Evolutionary conservation across 23 red algal species (phyloP).

Genomic region (Gracilaria domingensis): DNA sequence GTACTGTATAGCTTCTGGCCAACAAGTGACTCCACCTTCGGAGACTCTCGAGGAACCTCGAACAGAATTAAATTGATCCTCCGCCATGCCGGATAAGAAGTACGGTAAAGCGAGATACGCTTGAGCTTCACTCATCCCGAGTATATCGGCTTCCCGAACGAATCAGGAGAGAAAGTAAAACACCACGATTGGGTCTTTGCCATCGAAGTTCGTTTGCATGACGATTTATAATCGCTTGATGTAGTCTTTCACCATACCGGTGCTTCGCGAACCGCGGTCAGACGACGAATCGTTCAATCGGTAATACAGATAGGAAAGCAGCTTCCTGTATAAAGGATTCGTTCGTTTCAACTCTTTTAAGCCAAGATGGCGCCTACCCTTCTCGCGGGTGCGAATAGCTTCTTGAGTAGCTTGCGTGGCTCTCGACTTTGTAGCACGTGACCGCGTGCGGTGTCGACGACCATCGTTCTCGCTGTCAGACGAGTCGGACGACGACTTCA

Average conservation of each 20-base stretch:
- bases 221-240: background rate
- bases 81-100: conserved; percentile 1
- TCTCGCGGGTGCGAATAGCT: background rate
- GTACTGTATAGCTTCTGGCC: conserved; percentile 55
- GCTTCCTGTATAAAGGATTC: background rate
- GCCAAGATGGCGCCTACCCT: conserved; percentile 1
- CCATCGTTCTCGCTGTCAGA: background rate
- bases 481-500: background rate
- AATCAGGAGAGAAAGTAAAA: background rate
- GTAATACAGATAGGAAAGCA: background rate
- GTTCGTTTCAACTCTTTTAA: conserved; percentile 1
- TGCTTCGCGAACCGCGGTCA: background rate
- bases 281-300: conserved; percentile 2
- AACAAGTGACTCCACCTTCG: conserved; percentile 46
- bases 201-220: background rate
- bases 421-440: background rate
- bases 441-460: background rate
- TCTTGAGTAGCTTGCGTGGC: background rate
- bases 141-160: conserved; percentile 22
- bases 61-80: conserved; percentile 21
- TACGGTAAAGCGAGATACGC: conserved; percentile 7
- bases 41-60: conserved; percentile 9
- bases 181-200: conserved; percentile 8
- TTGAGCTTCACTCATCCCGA: conserved; percentile 18
- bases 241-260: conserved; percentile 10